Base-by-base conservation (phyloP, 495 filamentous ascomycete genomes). In the Penicillium simplicissimum region DNA sequence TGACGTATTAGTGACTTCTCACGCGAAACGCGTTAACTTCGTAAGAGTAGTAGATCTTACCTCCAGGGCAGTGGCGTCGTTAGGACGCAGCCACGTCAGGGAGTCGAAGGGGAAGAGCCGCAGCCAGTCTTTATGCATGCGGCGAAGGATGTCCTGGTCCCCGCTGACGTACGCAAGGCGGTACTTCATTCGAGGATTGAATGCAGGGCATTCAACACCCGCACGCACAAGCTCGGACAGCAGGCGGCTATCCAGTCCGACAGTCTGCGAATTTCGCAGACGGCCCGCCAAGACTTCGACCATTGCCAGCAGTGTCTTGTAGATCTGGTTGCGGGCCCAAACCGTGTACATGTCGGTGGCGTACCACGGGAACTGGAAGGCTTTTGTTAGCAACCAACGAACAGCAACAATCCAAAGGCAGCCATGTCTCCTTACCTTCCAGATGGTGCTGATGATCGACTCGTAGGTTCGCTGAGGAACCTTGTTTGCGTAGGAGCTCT, bases 401-500 rank as follows among this genome's bases (percentile, higher is more conserved):
- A 49, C 31, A 17, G 13, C 54, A 60, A 60, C 11, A 35, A 40
- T 1, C 8, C 34, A 43, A 4, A 19, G 19, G 53, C 3, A 45
- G 36, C 51, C 33, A 31, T 40, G 4, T 36, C 68, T 58, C 19
- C 28, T 52, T 64, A 88, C 79, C 79, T 93, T 95, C 66, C 83
- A 82, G 53, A 95, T 75, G 0, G 87, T 90, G 63, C 85, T 90
- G 62, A 92, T 89, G 68, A 90, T 81, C 40, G 82, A 87, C 76
- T 95, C 91, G 62, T 85, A 93, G 10, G 86, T 83, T 1, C 90
- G 87, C 73, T 92, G 87, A 7, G 84, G 85, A 58, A 86, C 89
- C 57, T 88, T 83, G 33, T 73, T 74, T 4, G 84, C 79, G 66
- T 87, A 93, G 1, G 82, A 82, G 47, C 86, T 87, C 88, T 92